Evolutionary conservation across 169 alveolate genomes (phyloP), one percentile per base, ranked within the genome.

Genomic region (Plasmodium knowlesi): DNA sequence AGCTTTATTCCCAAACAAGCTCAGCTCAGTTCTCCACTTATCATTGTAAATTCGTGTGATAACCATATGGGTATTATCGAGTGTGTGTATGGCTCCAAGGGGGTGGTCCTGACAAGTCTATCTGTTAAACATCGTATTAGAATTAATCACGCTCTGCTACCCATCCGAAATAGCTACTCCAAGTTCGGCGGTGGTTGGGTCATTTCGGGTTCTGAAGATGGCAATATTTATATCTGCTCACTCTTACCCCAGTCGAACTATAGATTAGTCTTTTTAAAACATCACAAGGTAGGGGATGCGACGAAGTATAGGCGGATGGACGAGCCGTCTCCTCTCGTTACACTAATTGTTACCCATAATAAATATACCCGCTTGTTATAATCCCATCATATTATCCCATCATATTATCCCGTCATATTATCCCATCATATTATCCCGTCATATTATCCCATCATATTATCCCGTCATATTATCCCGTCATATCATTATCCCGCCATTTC

Each of bases 181-280:
- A 92, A 71, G 73, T 96, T 70, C 92, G 98, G 97, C 32, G 98
- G 97, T 14, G 97, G 97, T 5, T 97, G 97, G 98, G 93, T 95
- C 53, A 67, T 96, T 22, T 95, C 97, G 2, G 98, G 98, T 9
- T 96, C 98, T 9, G 98, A 96, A 81, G 98, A 96, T 39, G 94
- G 96, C 9, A 96, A 96, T 93, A 83, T 96, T 19, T 85, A 95
- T 71, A 84, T 96, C 5, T 96, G 95, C 80, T 96, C 98, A 10
- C 61, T 96, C 14, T 41, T 96, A 16, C 90, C 94, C 2, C 89
- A 89, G 16, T 89, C 94, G 32, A 89, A 81, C 76, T 80, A 81
- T 37, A 89, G 82, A 30, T 83, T 81, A 34, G 82, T 89, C 22
- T 43, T 89, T 30, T 43, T 89, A 25, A 89, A 89, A 37, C 94